These are phyloP conservation scores for Diaporthe sp. DNA, from an alignment of 2,329 filamentous ascomycete species.

Conservation along the genomic window DNA sequence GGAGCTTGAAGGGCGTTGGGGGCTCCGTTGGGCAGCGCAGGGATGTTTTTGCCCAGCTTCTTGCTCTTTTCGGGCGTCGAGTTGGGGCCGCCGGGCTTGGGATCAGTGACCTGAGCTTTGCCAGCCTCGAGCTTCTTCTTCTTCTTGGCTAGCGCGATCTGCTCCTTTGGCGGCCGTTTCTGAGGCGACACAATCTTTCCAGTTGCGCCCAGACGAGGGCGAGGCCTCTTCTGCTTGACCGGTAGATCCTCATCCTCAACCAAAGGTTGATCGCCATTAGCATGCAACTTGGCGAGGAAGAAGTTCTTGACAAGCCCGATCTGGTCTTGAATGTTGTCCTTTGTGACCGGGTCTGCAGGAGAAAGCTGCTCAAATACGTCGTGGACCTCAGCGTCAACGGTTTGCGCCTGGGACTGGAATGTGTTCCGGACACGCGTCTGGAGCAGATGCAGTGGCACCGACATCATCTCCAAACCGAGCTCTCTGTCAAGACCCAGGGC, in stretches of 20 bases:
- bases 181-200: constrained; percentile 90
- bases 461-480: constrained; percentile 87
- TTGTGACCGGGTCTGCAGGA: constrained; percentile 81
- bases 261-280: constrained; percentile 84
- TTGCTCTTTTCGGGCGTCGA: constrained; percentile 58
- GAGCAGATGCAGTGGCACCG: constrained; percentile 92
- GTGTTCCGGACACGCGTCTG: constrained; percentile 90
- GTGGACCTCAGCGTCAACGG: constrained; percentile 68
- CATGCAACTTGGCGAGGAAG: constrained; percentile 89
- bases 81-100: constrained; percentile 51
- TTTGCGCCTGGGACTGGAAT: constrained; percentile 80
- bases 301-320: constrained; percentile 92
- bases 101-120: constrained; percentile 64
- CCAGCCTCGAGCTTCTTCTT: constrained; percentile 79
- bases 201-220: constrained; percentile 75
- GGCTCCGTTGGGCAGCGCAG: constrained; percentile 53
- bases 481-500: constrained; percentile 93
- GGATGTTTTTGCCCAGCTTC: constrained; percentile 60
- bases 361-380: constrained; percentile 77
- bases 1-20: constrained; percentile 54
- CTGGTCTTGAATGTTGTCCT: constrained; percentile 81
- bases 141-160: constrained; percentile 87
- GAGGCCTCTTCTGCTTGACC: constrained; percentile 85
- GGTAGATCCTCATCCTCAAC: constrained; percentile 96
- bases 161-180: constrained; percentile 85